Evolutionary conservation across 441 rosid species (phyloP), one percentile per base, ranked within the genome.

Genomic region (Caryocar brasiliense): DNA sequence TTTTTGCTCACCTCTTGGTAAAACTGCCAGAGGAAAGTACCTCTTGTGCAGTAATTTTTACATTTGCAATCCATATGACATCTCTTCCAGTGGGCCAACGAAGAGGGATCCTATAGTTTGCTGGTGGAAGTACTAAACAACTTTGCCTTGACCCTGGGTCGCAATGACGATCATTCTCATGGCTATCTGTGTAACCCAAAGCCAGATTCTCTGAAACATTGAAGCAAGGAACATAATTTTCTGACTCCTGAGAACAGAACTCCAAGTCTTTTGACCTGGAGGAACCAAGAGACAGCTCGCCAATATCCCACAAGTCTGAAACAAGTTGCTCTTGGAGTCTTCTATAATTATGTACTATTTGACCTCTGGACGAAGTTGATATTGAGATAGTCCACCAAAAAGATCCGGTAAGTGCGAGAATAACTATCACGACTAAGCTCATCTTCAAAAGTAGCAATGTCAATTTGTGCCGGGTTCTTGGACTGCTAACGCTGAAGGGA

Each of bases 51-150:
- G 87, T 82, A 59, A 93, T 86, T 61, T 81, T 82, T 45, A 84
- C 99, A 72, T 93, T 93, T n/a, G 78, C 56, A 66, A 68, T 74
- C 99, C 99, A 93, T 14, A 86, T 89, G 30, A 93, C 67, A 71
- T 93, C 99, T 68, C 76, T 85, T 54, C 99, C 99, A 15, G 92
- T 85, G 5, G 97, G 97, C 99, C 99, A 93, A 61, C 95, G 76
- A 62, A 89, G 92, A 66, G 99, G 99, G 53, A 86, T 68, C 65
- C 71, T 77, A 69, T 93, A 93, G 7, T 81, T 80, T 17, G 57
- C 60, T 0, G 97, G 96, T 28, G 99, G 87, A 56, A 78, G 77
- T 1, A 71, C 82, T 33, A 85, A 62, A 70, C 97, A 93, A 52
- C 65, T 80, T 49, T 66, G 71, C 64, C 58, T 83, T 4, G 72